These are phyloP conservation scores for Apiotrichum gracile DNA, from an alignment of 1,284 basidiomycete species.

Conservation along the genomic window DNA sequence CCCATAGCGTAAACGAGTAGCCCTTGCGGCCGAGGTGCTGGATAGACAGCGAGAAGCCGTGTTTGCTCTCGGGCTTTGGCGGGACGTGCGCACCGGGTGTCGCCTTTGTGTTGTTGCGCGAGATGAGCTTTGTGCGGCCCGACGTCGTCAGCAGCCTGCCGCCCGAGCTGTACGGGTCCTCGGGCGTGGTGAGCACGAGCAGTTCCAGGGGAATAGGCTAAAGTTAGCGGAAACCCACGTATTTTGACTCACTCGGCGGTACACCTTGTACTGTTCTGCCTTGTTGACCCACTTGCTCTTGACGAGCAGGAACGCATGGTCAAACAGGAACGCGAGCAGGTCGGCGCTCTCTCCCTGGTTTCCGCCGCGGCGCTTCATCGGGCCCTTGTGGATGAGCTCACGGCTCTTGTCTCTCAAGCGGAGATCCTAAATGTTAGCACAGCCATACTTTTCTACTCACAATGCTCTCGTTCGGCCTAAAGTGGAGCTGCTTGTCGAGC, in stretches of 20 bases:
- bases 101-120: slow-evolving; percentile 11
- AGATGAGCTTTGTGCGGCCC: slow-evolving; percentile 45
- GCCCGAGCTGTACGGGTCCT: slow-evolving; percentile 54
- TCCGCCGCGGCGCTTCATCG: slow-evolving; percentile 79
- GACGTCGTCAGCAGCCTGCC: slow-evolving; percentile 34
- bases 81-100: slow-evolving; percentile 25
- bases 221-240: slow-evolving; percentile 33
- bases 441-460: slow-evolving; percentile 50
- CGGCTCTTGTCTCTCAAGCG: slow-evolving; percentile 78
- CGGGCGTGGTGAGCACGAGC: slow-evolving; percentile 73
- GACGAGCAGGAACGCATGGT: slow-evolving; percentile 92
- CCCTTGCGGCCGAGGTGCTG: slow-evolving; percentile 88
- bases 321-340: slow-evolving; percentile 89
- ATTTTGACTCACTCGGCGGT: slow-evolving; percentile 65
- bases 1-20: slow-evolving; percentile 90
- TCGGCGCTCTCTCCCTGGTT: slow-evolving; percentile 74
- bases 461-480: slow-evolving; percentile 76
- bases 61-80: slow-evolving; percentile 66
- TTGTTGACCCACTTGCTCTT: slow-evolving; percentile 83
- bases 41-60: slow-evolving; percentile 87
- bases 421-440: slow-evolving; percentile 59
- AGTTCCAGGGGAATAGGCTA: slow-evolving; percentile 92
- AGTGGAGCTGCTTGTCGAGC: slow-evolving; percentile 79
- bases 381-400: slow-evolving; percentile 90
- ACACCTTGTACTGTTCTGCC: slow-evolving; percentile 85